Evolutionary conservation across 768 basidiomycete species (phyloP).

Genomic region (Rhodocollybia butyracea): DNA sequence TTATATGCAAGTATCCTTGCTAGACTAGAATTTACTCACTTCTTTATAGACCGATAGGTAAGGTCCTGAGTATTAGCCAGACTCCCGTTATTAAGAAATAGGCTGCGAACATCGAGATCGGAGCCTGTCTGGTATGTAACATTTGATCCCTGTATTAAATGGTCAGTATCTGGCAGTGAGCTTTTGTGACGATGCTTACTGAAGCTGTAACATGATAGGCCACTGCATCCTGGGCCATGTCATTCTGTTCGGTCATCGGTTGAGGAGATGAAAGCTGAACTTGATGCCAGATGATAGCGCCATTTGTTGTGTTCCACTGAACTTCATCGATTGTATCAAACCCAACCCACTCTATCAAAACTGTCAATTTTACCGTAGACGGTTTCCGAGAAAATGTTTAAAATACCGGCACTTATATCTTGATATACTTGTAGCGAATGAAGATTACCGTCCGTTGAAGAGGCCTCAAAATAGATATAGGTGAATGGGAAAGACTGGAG

Average conservation of each 20-base stretch:
- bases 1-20: not conserved
- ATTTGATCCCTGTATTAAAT: not conserved
- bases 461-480: constrained; percentile 21
- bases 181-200: not conserved
- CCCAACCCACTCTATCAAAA: constrained; percentile 9
- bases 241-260: constrained; percentile 7
- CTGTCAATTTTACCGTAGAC: not conserved
- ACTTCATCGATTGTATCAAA: not conserved
- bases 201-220: constrained; percentile 7
- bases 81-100: constrained; percentile 5
- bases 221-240: constrained; percentile 12
- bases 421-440: constrained; percentile 27
- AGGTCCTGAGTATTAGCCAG: constrained; percentile 4
- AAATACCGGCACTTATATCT: constrained; percentile 24
- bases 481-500: constrained; percentile 30
- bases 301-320: constrained; percentile 10
- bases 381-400: not conserved
- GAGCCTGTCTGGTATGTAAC: constrained; percentile 9
- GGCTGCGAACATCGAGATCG: constrained; percentile 6
- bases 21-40: not conserved
- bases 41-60: constrained; percentile 8
- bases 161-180: no score
- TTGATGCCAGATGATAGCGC: constrained; percentile 9
- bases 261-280: constrained; percentile 4
- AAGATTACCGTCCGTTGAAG: constrained; percentile 18